Percentiles rank a stretch among this genome's conserved stretches.
phyloP scores from a whole-genome alignment of 257 asterid genomes.

The Solanum phureja region DNA sequence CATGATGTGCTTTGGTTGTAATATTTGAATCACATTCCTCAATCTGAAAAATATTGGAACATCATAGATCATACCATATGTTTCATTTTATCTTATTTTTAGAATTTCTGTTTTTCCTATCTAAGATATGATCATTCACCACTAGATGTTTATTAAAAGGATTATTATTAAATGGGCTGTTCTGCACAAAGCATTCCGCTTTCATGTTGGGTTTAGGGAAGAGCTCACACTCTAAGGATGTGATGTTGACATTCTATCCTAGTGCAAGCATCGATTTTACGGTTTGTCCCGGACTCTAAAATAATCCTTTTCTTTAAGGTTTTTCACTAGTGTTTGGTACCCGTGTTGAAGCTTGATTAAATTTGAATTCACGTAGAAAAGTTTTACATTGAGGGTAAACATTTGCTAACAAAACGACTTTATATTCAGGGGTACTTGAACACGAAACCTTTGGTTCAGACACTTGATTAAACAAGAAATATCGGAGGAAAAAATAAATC shows the following conservation, averaged over 20 bases:
- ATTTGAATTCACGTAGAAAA: no score
- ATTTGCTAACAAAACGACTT: no score
- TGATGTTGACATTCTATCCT: neutral
- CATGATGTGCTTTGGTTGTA: neutral
- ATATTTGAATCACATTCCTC: neutral
- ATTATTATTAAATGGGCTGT: neutral
- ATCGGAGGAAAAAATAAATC: no score
- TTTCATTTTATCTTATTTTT: neutral
- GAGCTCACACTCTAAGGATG: neutral
- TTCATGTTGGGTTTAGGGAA: neutral
- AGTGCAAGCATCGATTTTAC: no score
- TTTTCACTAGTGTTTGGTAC: neutral
- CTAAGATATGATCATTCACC: neutral
- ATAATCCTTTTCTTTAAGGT: no score
- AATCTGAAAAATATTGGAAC: neutral
- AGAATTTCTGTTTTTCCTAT: neutral
- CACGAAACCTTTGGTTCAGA: no score
- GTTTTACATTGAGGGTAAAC: no score
- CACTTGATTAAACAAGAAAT: no score
- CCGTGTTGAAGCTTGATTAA: no score
- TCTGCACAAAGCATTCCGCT: neutral
- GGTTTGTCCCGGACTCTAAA: no score
- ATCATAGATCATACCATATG: neutral
- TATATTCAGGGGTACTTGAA: no score
- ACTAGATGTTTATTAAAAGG: neutral